Evolutionary conservation across 345 rosid species (phyloP).

Genomic region (Ailanthus altissimus): DNA sequence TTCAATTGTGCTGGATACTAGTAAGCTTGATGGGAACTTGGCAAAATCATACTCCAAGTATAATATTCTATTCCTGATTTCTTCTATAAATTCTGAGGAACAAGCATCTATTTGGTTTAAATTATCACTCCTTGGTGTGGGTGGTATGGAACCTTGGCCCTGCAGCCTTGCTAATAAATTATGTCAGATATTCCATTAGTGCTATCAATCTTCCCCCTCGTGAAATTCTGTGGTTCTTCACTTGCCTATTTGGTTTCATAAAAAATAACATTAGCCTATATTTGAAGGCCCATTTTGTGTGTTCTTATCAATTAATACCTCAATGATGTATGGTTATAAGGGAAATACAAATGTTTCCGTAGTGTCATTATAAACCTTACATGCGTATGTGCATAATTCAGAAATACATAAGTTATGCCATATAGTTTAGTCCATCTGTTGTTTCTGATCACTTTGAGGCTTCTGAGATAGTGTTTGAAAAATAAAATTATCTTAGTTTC

Average conservation of each 20-base stretch:
- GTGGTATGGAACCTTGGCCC: background rate
- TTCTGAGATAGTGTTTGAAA: background rate
- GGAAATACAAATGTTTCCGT: background rate
- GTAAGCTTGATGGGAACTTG: constrained; percentile 1
- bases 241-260: constrained; percentile 2
- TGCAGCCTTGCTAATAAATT: background rate
- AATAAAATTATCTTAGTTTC: background rate
- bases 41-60: background rate
- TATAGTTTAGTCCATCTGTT: background rate
- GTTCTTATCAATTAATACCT: background rate
- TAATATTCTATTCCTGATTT: background rate
- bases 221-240: constrained; percentile 1
- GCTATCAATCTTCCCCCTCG: background rate
- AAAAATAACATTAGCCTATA: background rate
- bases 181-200: background rate
- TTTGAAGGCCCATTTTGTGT: background rate
- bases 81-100: background rate
- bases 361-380: background rate
- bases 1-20: background rate
- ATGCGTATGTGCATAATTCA: background rate
- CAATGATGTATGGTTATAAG: background rate
- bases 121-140: background rate
- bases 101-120: background rate
- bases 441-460: background rate
- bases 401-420: background rate